Percentiles rank a stretch among this genome's conserved stretches.
phyloP scores from a whole-genome alignment of 2,329 filamentous ascomycete species.

The Elsinoe necatrix region DNA sequence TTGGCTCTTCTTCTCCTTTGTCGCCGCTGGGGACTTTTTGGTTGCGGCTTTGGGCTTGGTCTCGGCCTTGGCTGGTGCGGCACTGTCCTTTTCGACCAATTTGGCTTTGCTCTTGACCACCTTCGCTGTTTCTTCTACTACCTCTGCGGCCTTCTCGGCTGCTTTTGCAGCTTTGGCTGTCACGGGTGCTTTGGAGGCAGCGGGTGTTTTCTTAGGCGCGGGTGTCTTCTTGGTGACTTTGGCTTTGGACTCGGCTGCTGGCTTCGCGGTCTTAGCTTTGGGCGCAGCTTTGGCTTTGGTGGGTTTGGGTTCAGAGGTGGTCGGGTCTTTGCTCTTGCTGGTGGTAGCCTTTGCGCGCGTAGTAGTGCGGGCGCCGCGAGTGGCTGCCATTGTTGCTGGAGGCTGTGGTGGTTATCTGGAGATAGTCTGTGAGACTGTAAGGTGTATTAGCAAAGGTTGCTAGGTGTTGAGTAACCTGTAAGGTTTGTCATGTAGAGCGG shows the following conservation, averaged over 20 bases:
- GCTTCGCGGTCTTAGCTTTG: conserved; percentile 11
- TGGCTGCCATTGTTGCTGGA: conserved; percentile 6
- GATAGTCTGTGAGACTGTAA: not conserved
- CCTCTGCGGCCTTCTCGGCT: not conserved
- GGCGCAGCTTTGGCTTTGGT: conserved; percentile 5
- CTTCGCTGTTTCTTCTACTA: conserved; percentile 8
- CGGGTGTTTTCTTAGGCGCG: not conserved
- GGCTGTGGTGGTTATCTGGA: not conserved
- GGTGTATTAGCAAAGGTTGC: not conserved
- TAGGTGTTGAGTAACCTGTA: not conserved
- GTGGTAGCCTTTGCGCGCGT: conserved; percentile 2
- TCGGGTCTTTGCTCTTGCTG: not conserved
- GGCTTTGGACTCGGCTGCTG: conserved; percentile 12
- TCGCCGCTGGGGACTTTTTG: not conserved
- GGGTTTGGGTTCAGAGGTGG: not conserved
- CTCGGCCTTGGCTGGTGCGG: not conserved
- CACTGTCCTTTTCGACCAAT: not conserved
- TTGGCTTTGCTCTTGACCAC: not conserved
- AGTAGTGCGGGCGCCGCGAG: conserved; percentile 9
- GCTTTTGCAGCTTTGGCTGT: not conserved
- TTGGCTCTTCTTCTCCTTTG: not conserved
- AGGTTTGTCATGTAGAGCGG: not conserved
- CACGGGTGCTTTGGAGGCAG: not conserved
- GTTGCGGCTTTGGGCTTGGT: not conserved
- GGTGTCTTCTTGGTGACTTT: conserved; percentile 14